phyloP scores from a whole-genome alignment of 1,139 yeast genomes.

The Candida sp. region DNA sequence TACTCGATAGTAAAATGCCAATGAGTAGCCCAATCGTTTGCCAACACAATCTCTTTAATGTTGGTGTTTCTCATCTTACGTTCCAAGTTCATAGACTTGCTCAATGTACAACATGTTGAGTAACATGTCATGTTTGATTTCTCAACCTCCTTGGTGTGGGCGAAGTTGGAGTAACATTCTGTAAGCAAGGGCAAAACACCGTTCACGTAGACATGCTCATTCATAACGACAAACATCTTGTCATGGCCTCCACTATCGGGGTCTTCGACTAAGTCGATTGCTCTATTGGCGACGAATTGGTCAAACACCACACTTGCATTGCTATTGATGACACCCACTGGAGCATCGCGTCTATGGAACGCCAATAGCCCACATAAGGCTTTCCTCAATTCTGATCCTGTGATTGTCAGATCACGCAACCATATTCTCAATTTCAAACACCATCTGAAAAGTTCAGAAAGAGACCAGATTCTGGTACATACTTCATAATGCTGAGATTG shows the following conservation, averaged over 20 bases:
- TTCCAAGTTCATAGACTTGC: conserved; percentile 42
- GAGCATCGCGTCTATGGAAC: conserved; percentile 53
- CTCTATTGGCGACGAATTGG: conserved; percentile 49
- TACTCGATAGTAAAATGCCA: conserved; percentile 71
- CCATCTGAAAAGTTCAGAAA: conserved; percentile 48
- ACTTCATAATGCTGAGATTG: conserved; percentile 49
- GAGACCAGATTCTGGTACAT: conserved; percentile 45
- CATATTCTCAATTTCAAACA: conserved; percentile 53
- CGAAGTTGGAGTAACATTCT: conserved; percentile 34
- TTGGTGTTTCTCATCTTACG: conserved; percentile 35
- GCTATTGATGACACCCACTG: conserved; percentile 59
- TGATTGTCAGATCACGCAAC: conserved; percentile 55
- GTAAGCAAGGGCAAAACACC: conserved; percentile 46
- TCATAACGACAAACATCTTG: conserved; percentile 27
- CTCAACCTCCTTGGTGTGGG: conserved; percentile 24
- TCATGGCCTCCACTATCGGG: conserved; percentile 13
- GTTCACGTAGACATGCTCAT: conserved; percentile 25
- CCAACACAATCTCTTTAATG: conserved; percentile 41
- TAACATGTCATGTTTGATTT: conserved; percentile 32
- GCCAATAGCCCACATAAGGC: conserved; percentile 57
- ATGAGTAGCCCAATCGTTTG: conserved; percentile 75
- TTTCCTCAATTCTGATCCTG: conserved; percentile 52
- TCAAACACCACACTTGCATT: conserved; percentile 56
- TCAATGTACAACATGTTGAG: conserved; percentile 41
- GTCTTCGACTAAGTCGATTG: conserved; percentile 30